Evolutionary conservation across 2,329 filamentous ascomycete species (phyloP), one percentile per base, ranked within the genome.

Genomic region (Botrytis tulipae): DNA sequence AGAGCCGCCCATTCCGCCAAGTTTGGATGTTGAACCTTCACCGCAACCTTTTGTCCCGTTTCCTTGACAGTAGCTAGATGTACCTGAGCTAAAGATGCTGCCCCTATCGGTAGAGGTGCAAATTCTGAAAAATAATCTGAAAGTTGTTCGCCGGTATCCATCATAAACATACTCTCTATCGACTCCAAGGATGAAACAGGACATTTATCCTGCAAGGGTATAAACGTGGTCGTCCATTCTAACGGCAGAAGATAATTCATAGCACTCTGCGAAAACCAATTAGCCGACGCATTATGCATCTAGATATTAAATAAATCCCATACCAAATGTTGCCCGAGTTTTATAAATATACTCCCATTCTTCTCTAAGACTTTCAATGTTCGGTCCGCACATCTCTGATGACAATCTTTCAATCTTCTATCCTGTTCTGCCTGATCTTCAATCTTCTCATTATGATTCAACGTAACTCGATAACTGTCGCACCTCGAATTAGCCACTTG

Each of bases 291-390:
- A 51, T 63, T n/a, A 40, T 12, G 67, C 7, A 40, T 54, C 40
- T 42, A 35, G 4, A 14, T 14, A 25, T 12, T 12, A 25, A 10
- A 35, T 18, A 35, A 57, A 57, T 57, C 7, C 76, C 83, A 60
- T 85, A 91, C 90, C 83, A 99, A 83, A 83, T 99, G 96, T 80
- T 99, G 96, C 12, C 96, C 96, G 57, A 99, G 85, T 83, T 99
- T 99, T 82, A 99, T 98, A 79, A 98, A 99, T 76, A 99, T 97
- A 42, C 95, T 97, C 40, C 97, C 96, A 82, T 98, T 98, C 86
- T 93, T 94, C 86, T 99, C 96, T 76, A 98, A 84, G 2, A 97
- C 95, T 73, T 87, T 88, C 60, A 98, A 85, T 1, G 96, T 98
- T 75, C 96, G 90, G 79, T 94, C 88, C 44, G 96, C 96, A 84